These are phyloP conservation scores for Cynanchum wilfordii DNA, from an alignment of 257 asterid genomes.

Conservation along the genomic window DNA sequence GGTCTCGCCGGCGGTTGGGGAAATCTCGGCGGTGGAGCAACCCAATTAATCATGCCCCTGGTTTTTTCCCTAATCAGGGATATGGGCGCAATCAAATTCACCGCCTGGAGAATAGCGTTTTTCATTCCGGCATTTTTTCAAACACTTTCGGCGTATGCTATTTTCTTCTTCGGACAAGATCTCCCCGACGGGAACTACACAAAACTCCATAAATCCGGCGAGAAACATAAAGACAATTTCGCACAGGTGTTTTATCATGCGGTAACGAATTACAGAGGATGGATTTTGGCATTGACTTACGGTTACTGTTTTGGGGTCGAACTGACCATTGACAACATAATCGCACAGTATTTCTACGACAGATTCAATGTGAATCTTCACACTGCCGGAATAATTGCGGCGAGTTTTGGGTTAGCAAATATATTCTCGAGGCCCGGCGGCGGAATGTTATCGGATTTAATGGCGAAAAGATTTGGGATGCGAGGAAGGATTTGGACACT, in stretches of 20 bases:
- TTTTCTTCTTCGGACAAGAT: conserved; percentile 76
- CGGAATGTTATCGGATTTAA: conserved; percentile 59
- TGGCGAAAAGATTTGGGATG: conserved; percentile 66
- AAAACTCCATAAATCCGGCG: conserved; percentile 56
- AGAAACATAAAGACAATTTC: conserved; percentile 55
- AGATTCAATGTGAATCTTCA: conserved; percentile 69
- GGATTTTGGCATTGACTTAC: conserved; percentile 74
- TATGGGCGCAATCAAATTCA: conserved; percentile 49
- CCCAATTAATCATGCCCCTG: conserved; percentile 83
- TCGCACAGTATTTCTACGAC: conserved; percentile 80
- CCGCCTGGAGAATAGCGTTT: conserved; percentile 80
- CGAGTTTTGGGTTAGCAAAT: conserved; percentile 78
- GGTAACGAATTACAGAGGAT: conserved; percentile 58
- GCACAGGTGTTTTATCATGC: conserved; percentile 36
- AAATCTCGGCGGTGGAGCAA: conserved; percentile 84
- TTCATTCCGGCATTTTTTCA: conserved; percentile 74
- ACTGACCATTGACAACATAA: conserved; percentile 66
- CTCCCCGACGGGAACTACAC: conserved; percentile 74
- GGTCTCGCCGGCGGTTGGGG: conserved; percentile 95
- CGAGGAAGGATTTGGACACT: conserved; percentile 76
- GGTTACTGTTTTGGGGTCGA: conserved; percentile 91
- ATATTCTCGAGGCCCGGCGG: conserved; percentile 77
- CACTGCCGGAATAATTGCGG: conserved; percentile 71
- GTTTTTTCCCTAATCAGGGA: conserved; percentile 39
- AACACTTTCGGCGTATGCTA: conserved; percentile 50